Percentiles rank a stretch among this genome's conserved stretches.
phyloP scores from a whole-genome alignment of 371 early-diverging fungal genomes.

The Lichtheimia hyalospora region DNA sequence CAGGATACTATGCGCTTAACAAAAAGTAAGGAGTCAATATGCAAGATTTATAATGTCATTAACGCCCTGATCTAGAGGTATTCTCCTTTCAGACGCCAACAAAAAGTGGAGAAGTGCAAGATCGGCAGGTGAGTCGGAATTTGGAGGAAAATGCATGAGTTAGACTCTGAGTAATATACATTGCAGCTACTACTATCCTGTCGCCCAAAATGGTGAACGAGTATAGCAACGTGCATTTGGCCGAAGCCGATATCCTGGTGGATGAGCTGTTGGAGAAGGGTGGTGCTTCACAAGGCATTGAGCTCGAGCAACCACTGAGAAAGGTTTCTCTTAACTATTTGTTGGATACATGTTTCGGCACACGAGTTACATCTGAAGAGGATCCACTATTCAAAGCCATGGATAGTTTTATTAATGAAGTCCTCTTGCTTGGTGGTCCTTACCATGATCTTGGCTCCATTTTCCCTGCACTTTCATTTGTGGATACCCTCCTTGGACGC shows the following conservation, averaged over 20 bases:
- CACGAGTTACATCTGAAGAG: neutral
- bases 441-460: slow-evolving; percentile 1
- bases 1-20: slow-evolving; percentile 13
- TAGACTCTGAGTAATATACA: neutral
- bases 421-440: neutral
- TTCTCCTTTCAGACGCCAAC: slow-evolving; percentile 4
- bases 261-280: neutral
- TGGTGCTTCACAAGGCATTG: neutral
- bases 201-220: slow-evolving; percentile 7
- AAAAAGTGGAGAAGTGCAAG: slow-evolving; percentile 12
- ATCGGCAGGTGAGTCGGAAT: slow-evolving; percentile 5
- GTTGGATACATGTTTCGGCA: slow-evolving; percentile 5
- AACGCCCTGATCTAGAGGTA: slow-evolving; percentile 3
- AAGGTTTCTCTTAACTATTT: slow-evolving; percentile 2
- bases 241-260: slow-evolving; percentile 5
- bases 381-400: neutral
- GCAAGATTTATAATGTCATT: neutral
- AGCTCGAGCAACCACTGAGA: neutral
- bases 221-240: neutral
- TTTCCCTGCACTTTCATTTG: slow-evolving; percentile 2
- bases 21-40: slow-evolving; percentile 9
- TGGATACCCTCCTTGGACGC: neutral
- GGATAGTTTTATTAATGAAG: slow-evolving; percentile 1
- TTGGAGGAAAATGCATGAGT: no score
- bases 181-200: slow-evolving; percentile 4